A percentile compares a stretch with the other conserved stretches of the same genome.
Evolutionary conservation across 2,329 filamentous ascomycete genomes (phyloP).

Genomic region (Ascochyta fabae): DNA sequence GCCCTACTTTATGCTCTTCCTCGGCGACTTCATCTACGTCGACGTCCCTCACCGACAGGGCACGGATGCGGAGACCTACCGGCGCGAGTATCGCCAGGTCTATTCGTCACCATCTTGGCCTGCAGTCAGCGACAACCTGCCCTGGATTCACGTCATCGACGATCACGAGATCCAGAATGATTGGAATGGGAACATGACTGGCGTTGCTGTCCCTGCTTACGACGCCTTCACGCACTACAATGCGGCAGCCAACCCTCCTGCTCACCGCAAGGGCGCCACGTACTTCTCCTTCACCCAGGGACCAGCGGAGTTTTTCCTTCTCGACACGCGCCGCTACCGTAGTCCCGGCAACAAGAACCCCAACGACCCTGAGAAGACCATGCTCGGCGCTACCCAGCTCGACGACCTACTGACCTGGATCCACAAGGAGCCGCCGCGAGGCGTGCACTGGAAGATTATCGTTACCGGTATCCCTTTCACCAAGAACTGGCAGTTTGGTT

Average conservation of each 20-base stretch:
- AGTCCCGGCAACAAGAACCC: conserved; percentile 69
- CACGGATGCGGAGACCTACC: conserved; percentile 74
- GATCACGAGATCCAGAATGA: conserved; percentile 97
- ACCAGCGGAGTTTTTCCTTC: conserved; percentile 90
- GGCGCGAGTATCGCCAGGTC: conserved; percentile 91
- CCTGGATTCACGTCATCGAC: conserved; percentile 96
- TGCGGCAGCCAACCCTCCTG: conserved; percentile 80
- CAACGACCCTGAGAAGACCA: conserved; percentile 74
- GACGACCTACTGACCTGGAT: conserved; percentile 81
- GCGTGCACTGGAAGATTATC: conserved; percentile 92
- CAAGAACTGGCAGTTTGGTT: conserved; percentile 93
- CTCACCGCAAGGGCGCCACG: conserved; percentile 68
- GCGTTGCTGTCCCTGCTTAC: conserved; percentile 78
- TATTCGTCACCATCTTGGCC: conserved; percentile 95
- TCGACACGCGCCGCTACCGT: conserved; percentile 89
- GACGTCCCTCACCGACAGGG: conserved; percentile 87
- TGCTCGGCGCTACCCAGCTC: conserved; percentile 83
- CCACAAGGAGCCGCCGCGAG: conserved; percentile 70
- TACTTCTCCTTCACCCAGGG: conserved; percentile 92
- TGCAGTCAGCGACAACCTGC: conserved; percentile 75
- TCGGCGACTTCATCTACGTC: conserved; percentile 88
- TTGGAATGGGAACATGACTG: conserved; percentile 82
- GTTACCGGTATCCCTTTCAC: conserved; percentile 93
- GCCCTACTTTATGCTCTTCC: conserved; percentile 74
- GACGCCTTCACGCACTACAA: conserved; percentile 91